Conservation (phyloP, 257 asterid genomes). For the Jacaranda copaia region DNA sequence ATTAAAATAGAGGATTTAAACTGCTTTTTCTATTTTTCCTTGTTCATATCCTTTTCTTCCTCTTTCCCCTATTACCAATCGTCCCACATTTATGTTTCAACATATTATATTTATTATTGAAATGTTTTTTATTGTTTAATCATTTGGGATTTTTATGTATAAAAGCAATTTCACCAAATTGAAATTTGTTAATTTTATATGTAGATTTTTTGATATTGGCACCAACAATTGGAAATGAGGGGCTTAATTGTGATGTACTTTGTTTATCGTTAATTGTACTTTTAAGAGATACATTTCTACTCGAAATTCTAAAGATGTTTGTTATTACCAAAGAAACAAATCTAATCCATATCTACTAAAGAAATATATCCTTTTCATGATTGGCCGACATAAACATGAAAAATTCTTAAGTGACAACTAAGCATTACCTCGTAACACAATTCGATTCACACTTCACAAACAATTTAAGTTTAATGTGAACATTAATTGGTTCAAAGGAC, state of each 20-base stretch:
- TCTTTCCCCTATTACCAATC: too few species aligned
- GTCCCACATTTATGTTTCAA: too few species aligned
- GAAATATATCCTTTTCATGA: slow-evolving; percentile 35
- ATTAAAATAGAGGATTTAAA: too few species aligned
- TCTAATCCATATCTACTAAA: slow-evolving; percentile 45
- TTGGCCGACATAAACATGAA: slow-evolving; percentile 47
- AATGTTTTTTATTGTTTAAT: too few species aligned
- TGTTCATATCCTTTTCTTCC: too few species aligned
- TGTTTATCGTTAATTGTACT: not conserved
- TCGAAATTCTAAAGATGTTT: not conserved
- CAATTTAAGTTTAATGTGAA: not conserved
- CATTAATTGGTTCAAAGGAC: not conserved
- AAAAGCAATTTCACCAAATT: too few species aligned
- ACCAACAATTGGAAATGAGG: too few species aligned
- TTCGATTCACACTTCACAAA: slow-evolving; percentile 11
- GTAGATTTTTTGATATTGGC: too few species aligned
- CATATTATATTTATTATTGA: too few species aligned
- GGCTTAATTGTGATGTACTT: slow-evolving; percentile 7
- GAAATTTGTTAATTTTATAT: too few species aligned
- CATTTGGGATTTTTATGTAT: too few species aligned
- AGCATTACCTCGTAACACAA: slow-evolving; percentile 23
- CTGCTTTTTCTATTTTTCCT: too few species aligned
- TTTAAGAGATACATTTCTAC: not conserved
- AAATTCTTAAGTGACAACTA: slow-evolving; percentile 29
- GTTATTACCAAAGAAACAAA: slow-evolving; percentile 26